Evolutionary conservation across 31 red algal species (phyloP).

Genomic region (Asparagopsis taxiformis): DNA sequence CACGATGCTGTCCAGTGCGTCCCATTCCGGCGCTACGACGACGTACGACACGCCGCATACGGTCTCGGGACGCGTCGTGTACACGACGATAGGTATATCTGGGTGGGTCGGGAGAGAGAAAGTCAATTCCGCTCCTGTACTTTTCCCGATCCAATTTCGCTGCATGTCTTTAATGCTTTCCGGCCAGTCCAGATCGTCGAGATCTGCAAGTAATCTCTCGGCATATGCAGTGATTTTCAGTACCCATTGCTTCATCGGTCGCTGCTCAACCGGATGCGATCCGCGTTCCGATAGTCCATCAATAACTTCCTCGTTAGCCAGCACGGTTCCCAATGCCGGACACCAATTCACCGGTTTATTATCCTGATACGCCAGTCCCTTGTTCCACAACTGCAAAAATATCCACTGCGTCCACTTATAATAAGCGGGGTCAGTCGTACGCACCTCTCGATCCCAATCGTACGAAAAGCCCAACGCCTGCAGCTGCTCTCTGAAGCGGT

Average conservation of each 20-base stretch:
- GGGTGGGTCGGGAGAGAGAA: constrained; percentile 49
- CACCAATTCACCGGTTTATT: constrained; percentile 98
- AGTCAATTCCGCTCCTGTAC: constrained; percentile 73
- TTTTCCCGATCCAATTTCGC: constrained; percentile 97
- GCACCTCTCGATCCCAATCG: constrained; percentile 91
- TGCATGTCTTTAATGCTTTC: constrained; percentile 97
- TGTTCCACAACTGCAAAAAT: constrained; percentile 92
- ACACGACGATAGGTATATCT: constrained; percentile 51
- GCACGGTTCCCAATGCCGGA: constrained; percentile 87
- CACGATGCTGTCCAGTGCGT: constrained; percentile 48
- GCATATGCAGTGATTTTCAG: constrained; percentile 96
- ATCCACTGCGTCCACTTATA: constrained; percentile 99
- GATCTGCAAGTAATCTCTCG: constrained; percentile 85
- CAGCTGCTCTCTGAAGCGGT: constrained; percentile 79
- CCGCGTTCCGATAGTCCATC: constrained; percentile 95
- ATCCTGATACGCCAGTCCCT: constrained; percentile 94
- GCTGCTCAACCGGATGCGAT: constrained; percentile 76
- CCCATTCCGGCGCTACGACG: constrained; percentile 89
- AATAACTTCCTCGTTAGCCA: constrained; percentile 98
- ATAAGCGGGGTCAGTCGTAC: constrained; percentile 87
- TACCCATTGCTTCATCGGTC: constrained; percentile 98
- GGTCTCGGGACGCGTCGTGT: constrained; percentile 97
- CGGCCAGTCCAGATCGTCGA: constrained; percentile 95
- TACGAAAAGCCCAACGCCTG: constrained; percentile 86
- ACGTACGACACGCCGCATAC: constrained; percentile 89